Percentiles rank a stretch among this genome's conserved stretches.
Evolutionary conservation across 176 grass and related monocot genomes (phyloP).

Genomic region (Oryza meridionalis): DNA sequence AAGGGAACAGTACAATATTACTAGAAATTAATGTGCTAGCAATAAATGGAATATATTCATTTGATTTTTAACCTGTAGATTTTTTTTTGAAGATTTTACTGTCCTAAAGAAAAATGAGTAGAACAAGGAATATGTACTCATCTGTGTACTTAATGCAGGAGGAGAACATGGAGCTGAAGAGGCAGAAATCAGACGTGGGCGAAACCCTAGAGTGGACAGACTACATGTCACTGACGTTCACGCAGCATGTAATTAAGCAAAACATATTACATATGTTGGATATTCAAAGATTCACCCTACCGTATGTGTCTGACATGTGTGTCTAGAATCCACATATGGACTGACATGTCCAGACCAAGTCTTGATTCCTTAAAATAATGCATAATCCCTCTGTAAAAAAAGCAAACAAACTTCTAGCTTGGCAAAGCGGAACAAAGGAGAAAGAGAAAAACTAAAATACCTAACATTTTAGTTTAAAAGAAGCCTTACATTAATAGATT

Average conservation of each 20-base stretch:
- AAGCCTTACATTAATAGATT: too few species aligned
- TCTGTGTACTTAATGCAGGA: constrained; percentile 43
- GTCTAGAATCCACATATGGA: not conserved
- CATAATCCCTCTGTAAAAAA: too few species aligned
- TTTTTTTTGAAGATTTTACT: not conserved
- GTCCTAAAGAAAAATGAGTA: not conserved
- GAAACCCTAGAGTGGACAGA: constrained; percentile 66
- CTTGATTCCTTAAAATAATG: too few species aligned
- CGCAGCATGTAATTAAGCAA: constrained; percentile 58
- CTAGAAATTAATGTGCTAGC: not conserved
- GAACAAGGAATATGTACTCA: not conserved
- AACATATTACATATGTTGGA: not conserved
- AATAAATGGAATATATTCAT: not conserved
- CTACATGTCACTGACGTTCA: constrained; percentile 87
- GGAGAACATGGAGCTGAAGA: constrained; percentile 74
- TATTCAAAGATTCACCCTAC: not conserved
- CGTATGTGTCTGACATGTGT: not conserved
- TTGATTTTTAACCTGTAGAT: not conserved
- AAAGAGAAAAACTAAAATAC: too few species aligned
- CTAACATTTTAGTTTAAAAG: too few species aligned
- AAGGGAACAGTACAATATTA: not conserved
- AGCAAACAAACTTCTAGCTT: too few species aligned
- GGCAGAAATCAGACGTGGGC: constrained; percentile 33
- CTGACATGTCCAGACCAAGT: not conserved
- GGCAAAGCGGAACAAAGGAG: too few species aligned